Base-by-base conservation (phyloP, 108 stramenopile genomes). In the Nitzschia palea region DNA sequence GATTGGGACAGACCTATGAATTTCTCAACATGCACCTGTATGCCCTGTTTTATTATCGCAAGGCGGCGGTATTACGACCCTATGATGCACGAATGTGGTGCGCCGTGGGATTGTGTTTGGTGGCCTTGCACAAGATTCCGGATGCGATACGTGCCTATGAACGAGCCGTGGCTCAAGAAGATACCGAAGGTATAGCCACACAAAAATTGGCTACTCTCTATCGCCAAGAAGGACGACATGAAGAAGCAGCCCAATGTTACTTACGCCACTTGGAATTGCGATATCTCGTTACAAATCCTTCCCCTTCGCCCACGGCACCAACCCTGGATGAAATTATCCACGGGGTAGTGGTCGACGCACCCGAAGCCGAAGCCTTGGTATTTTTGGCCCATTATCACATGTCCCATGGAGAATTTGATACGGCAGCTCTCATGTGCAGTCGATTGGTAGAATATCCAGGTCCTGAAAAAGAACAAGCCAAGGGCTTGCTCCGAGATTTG, bases 41-140 rank as follows among this genome's bases (percentile, higher is more conserved):
- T 70, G 95, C 97, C 18, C 63, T 96, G 26, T 93, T 95, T 80
- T 98, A 99, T 78, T 99, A 96, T 72, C 80, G 90, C 44, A 91
- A 96, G 70, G 98, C 97, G 3, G 94, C 94, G 6, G 80, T 88
- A 27, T 64, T 99, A 4, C 91, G 96, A 40, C 97, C 98, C 1
- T 89, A 89, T 67, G 98, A 99, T 90, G 92, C 97, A 5, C 86
- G 98, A 26, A 99, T 99, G 97, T 99, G 98, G 98, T 90, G 89
- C 62, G 98, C 98, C 22, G 80, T 99, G 73, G 98, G 95, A 22
- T 73, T 74, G 44, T 95, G 93, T 73, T 85, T 91, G 62, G 68
- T 84, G 12, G 84, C 85, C 9, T 69, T 98, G 8, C 82, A 84
- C 43, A 76, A 87, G 35, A 67, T 80, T 0, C 66, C 62, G 9